Evolutionary conservation across 78 protist species (phyloP), one percentile per base, ranked within the genome.

Genomic region (Creolimax fragrantissima): DNA sequence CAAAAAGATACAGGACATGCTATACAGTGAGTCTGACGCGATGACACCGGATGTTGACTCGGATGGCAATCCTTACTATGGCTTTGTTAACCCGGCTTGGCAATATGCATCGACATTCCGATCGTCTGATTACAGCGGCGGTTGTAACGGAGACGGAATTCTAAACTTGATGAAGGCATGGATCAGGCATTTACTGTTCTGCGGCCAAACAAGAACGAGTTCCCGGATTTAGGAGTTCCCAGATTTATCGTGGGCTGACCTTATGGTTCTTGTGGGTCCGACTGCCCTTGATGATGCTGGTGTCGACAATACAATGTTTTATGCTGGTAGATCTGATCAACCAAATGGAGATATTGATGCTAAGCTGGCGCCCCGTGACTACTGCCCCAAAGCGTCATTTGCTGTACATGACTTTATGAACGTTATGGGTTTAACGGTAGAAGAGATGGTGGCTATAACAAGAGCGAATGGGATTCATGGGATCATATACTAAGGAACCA

Each of bases 51-150:
- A 11, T 36, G 7, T 35, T 7, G 90, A 88, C 11, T 5, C 42
- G 24, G 74, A 58, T 58, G 74, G 74, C 11, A 58, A 58, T 24
- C 74, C 74, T 32, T 58, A 58, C 11, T 81, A 43, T 2, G 45
- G 45, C 42, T 58, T 91, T 36, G 92, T 43, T 32, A 3, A 43
- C 41, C 6, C 37, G 41, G 92, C 92, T 36, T 89, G 43, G n/a
- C 43, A 24, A 7, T 89, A 37, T 17, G 74, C 74, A 58, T 3
- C 92, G 5, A 84, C 95, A 7, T 93, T 4, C 88, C 92, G 92
- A 58, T 17, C 17, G 37, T 58, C 95, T 2, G 95, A 93, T 84
- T 17, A 47, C 43, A 84, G 2, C 5, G 95, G 95, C 67, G 95
- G 95, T 36, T 4, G 45, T 83, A 85, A 93, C 89, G 74, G n/a